Evolutionary conservation across 2,329 filamentous ascomycete species (phyloP).

Genomic region (Stachybotrys echinatus): DNA sequence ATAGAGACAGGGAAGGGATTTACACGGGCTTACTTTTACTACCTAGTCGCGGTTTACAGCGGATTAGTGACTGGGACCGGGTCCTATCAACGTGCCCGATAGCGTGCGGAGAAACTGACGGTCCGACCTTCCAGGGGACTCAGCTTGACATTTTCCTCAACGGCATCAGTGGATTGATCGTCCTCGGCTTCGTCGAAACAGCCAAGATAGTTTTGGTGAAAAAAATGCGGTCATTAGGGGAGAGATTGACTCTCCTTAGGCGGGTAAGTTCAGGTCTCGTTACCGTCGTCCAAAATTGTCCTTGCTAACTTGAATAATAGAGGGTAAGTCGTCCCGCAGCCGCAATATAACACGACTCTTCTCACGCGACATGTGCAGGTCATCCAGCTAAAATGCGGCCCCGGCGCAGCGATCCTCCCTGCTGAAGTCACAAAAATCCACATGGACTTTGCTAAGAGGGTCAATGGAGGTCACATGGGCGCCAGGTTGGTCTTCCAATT

Average conservation of each 20-base stretch:
- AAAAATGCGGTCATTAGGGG: constrained; percentile 46
- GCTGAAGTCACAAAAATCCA: constrained; percentile 70
- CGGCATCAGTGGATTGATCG: background rate
- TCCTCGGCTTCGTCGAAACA: no score
- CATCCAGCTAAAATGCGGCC: constrained; percentile 69
- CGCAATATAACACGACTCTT: constrained; percentile 10
- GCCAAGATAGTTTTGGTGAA: no score
- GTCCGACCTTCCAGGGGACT: background rate
- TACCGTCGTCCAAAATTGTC: background rate
- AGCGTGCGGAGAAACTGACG: background rate
- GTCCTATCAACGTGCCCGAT: no score
- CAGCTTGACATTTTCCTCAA: background rate
- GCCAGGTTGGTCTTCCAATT: constrained; percentile 50
- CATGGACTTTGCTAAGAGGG: constrained; percentile 61
- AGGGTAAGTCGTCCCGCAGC: constrained; percentile 28
- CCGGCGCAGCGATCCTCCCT: constrained; percentile 77
- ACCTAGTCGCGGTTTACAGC: no score
- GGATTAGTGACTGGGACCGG: no score
- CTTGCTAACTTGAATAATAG: constrained; percentile 23
- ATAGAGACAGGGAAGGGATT: no score
- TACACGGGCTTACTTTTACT: no score
- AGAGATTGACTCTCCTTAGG: constrained; percentile 70
- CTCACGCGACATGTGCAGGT: constrained; percentile 46
- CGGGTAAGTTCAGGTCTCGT: constrained; percentile 47
- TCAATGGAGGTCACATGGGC: constrained; percentile 65